Base-by-base conservation (phyloP, 2,329 filamentous ascomycete species). In the Alternaria arborescens region DNA sequence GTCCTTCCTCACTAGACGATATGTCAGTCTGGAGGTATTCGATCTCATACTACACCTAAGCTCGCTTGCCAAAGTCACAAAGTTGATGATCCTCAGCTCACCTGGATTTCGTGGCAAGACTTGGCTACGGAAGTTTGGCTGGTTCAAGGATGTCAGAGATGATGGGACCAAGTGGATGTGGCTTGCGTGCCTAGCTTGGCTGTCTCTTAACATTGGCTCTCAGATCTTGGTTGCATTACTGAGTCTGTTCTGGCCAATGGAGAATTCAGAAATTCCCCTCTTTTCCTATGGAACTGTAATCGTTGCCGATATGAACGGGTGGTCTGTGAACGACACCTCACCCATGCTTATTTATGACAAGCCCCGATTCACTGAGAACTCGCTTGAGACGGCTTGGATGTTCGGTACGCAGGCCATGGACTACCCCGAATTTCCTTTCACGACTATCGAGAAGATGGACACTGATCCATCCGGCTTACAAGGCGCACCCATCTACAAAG, bases 181-280 rank as follows among this genome's bases (percentile, higher is more conserved):
- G 74, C 64, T 77, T 3, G 71, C 69, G 7, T 77, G 75, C 53
- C 18, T 72, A 7, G 38, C 73, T 5, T 78, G 76, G 76, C 64
- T 78, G 2, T 46, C 67, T 1, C 64, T 77, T 56, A 77, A 77
- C 41, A 68, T 77, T 14, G 71, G 74, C 1, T 75, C 74, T 2
- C 76, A 78, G 42, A 56, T 78, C 4, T 66, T 78, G 12, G 72
- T 78, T 3, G 76, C 76, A 3, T 56, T 74, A 1, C 64, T 77
- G 0, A 73, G 70, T 60, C 56, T 78, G 11, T 77, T 78, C 55
- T 78, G 74, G 67, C 75, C 76, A 0, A 70, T 76, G 41, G 72
- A 75, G 42, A 71, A 72, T 20, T 20, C 20, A 20, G 20, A 20
- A 20, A 20, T 65, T 2, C 72, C 74, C 1, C 69, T 77, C 0